Evolutionary conservation across 1,284 basidiomycete species (phyloP), one percentile per base, ranked within the genome.

Genomic region (Cryptococcus sp.): DNA sequence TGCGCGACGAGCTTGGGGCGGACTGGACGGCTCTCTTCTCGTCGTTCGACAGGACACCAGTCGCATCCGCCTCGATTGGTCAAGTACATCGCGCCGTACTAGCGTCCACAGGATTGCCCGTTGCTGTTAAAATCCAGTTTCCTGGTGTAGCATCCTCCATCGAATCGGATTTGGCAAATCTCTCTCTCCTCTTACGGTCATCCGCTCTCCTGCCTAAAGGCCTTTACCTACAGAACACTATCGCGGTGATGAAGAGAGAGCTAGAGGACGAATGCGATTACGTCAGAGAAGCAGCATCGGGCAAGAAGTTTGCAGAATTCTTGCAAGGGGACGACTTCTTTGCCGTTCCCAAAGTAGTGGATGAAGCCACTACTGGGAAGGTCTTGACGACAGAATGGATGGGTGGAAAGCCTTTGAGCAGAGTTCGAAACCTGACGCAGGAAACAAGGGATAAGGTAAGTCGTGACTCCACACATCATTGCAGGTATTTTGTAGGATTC

Each of bases 221-320:
- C 0, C 80, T 98, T 37, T 98, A 94, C 74, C 80, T 96, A 26
- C 90, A 93, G 61, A 87, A 87, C 63, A 95, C 93, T 2, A 85
- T 98, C 45, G 82, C 88, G 62, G 92, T 92, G 5, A 89, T 98
- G 85, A 88, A 89, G 66, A 83, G 86, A 15, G 95, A 99, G 76
- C 81, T 99, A n/a, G 86, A 87, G 50, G 93, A 98, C 66, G 95
- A 99, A 77, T 99, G 96, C 73, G 83, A 96, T 74, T 99, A 99
- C 74, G 78, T 78, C n/a, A 86, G 89, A 17, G 95, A 99, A 74
- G 95, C 91, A 1, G 81, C 81, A 1, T 91, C 87, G 69, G 80
- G 90, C 4, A 80, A 81, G 34, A 78, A 79, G 23, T 97, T 97
- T 77, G 80, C 81, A 2, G 79, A 71, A 37, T 80, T 58, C 46